These are phyloP conservation scores for Fonsecaea monophora DNA, from an alignment of 2,329 filamentous ascomycete genomes.

Conservation along the genomic window DNA sequence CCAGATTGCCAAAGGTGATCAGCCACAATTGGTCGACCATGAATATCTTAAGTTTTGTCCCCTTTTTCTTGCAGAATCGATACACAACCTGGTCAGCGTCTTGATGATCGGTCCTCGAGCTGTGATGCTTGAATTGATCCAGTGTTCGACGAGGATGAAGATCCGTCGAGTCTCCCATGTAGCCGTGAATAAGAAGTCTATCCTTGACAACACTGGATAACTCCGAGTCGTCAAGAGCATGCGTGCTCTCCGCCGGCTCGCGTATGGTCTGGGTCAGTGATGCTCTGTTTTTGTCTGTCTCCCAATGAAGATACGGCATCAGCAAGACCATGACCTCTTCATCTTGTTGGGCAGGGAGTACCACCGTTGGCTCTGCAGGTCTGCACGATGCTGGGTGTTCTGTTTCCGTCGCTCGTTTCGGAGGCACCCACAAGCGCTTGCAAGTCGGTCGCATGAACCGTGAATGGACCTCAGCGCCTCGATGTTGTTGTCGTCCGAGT, in stretches of 20 bases:
- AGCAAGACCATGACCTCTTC: conserved; percentile 45
- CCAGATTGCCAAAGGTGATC: conserved; percentile 65
- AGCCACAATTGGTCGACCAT: conserved; percentile 75
- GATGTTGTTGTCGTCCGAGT: conserved; percentile 40
- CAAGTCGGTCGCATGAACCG: conserved; percentile 39
- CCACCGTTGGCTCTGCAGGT: neutral
- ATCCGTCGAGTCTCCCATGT: conserved; percentile 55
- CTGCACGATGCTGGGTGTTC: conserved; percentile 9
- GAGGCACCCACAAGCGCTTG: conserved; percentile 17
- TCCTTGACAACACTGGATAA: conserved; percentile 44
- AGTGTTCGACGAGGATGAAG: conserved; percentile 68
- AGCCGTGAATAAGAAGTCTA: conserved; percentile 57
- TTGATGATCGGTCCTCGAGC: conserved; percentile 62
- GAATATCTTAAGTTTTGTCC: conserved; percentile 53
- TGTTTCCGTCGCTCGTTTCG: conserved; percentile 10
- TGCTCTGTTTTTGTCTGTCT: conserved; percentile 61
- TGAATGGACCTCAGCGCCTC: conserved; percentile 45
- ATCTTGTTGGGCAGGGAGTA: neutral
- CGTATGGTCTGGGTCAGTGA: conserved; percentile 65
- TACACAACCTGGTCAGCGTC: conserved; percentile 71
- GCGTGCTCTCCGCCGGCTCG: conserved; percentile 11
- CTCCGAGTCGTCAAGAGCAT: conserved; percentile 27
- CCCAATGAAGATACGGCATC: conserved; percentile 72
- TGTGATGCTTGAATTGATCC: conserved; percentile 68
- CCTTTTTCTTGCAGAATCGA: conserved; percentile 56